Evolutionary conservation across 352 stramenopile species (phyloP).

Genomic region (Globisporangium rhizosaccharum): DNA sequence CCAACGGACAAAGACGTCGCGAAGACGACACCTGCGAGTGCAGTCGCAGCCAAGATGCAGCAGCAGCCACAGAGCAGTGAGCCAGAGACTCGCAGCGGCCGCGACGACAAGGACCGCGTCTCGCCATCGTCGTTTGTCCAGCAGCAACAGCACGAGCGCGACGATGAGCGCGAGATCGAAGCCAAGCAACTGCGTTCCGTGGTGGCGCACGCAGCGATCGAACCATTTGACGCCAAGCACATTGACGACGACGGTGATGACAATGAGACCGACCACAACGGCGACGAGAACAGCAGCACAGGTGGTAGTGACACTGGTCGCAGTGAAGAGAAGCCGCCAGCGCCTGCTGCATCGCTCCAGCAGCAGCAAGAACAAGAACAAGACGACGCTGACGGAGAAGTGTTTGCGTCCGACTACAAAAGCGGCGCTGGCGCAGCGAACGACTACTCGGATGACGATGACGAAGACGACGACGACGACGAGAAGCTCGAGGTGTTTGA

Average conservation of each 20-base stretch:
- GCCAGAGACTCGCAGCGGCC: constrained; percentile 7
- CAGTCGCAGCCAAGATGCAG: neutral
- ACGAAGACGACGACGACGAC: constrained; percentile 18
- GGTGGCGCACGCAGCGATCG: constrained; percentile 3
- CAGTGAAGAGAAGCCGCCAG: neutral
- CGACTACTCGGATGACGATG: constrained; percentile 6
- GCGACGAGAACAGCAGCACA: neutral
- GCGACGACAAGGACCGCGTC: neutral
- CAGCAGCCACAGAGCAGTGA: constrained; percentile 4
- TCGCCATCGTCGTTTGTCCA: neutral
- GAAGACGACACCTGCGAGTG: neutral
- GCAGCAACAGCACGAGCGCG: constrained; percentile 1
- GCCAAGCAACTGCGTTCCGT: neutral
- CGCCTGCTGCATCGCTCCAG: constrained; percentile 1
- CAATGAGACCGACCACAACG: constrained; percentile 8
- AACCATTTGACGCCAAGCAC: constrained; percentile 16
- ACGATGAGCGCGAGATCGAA: neutral
- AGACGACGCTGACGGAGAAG: constrained; percentile 12
- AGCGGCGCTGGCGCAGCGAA: neutral
- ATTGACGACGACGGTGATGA: constrained; percentile 18
- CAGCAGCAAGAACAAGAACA: constrained; percentile 12
- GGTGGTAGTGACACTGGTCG: neutral
- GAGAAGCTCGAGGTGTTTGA: constrained; percentile 45
- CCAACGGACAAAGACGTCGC: constrained; percentile 30
- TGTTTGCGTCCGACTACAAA: constrained; percentile 21